phyloP scores from a whole-genome alignment of 306 rosid genomes.

The Rubus idaeus region DNA sequence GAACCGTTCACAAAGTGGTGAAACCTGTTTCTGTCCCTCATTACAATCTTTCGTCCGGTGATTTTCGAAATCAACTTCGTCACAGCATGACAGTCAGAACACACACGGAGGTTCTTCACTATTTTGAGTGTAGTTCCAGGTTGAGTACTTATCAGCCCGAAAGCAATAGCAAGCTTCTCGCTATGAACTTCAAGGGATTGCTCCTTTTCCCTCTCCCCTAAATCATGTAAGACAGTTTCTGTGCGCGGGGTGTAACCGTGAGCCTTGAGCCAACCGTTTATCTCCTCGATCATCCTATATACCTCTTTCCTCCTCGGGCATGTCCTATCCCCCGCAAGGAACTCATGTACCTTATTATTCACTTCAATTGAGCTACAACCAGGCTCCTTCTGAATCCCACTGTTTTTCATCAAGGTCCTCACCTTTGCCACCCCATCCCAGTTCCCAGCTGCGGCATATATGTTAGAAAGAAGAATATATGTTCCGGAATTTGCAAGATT shows the following conservation, averaged over 20 bases:
- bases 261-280: constrained; percentile 59
- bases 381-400: constrained; percentile 75
- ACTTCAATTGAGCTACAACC: constrained; percentile 84
- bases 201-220: constrained; percentile 64
- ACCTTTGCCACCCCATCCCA: constrained; percentile 77
- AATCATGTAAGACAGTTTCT: constrained; percentile 63
- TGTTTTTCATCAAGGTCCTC: constrained; percentile 66
- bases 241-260: constrained; percentile 60
- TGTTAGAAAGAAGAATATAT: constrained; percentile 74
- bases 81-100: constrained; percentile 75
- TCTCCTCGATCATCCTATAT: constrained; percentile 62
- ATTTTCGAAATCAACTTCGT: constrained; percentile 68
- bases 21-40: constrained; percentile 77
- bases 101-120: constrained; percentile 73
- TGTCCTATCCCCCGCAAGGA: constrained; percentile 68
- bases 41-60: constrained; percentile 58
- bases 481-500: constrained; percentile 75
- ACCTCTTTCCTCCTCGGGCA: constrained; percentile 64
- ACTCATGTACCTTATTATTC: constrained; percentile 65
- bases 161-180: constrained; percentile 82
- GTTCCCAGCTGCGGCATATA: constrained; percentile 63
- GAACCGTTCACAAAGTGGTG: constrained; percentile 74
- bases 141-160: constrained; percentile 69
- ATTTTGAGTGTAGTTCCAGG: constrained; percentile 64
- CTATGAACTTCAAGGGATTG: constrained; percentile 75